These are phyloP conservation scores for Chenopodium formosanum DNA, from an alignment of 148 eudicot species.

Conservation along the genomic window DNA sequence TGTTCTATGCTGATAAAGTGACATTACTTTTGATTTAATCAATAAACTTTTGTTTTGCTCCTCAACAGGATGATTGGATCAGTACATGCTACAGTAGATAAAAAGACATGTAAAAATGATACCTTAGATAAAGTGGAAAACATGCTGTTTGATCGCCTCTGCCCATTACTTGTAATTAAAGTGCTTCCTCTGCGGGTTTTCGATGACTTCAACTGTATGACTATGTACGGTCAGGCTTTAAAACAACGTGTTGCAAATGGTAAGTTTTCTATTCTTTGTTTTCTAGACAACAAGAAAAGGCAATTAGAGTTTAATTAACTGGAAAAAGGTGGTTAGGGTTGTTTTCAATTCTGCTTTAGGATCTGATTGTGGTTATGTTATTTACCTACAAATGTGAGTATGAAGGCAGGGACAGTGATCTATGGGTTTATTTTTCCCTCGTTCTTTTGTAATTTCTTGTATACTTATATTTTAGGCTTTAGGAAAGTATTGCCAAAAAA, in stretches of 20 bases:
- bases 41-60: not conserved
- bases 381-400: not conserved
- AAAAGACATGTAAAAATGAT: slow-evolving; percentile 15
- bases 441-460: not conserved
- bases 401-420: not conserved
- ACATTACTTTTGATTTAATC: too few relatives aligned
- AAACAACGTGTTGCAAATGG: slow-evolving; percentile 25
- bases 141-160: slow-evolving; percentile 57
- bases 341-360: not conserved
- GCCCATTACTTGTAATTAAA: slow-evolving; percentile 71
- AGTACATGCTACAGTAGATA: slow-evolving; percentile 22
- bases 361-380: not conserved
- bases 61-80: slow-evolving; percentile 26
- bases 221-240: slow-evolving; percentile 49
- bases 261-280: slow-evolving; percentile 9
- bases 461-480: too few relatives aligned
- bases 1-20: not conserved
- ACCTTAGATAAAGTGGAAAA: slow-evolving; percentile 31
- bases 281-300: not conserved
- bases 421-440: not conserved
- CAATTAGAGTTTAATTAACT: not conserved
- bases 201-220: slow-evolving; percentile 49
- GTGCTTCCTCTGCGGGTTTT: slow-evolving; percentile 76
- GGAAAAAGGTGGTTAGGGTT: not conserved
- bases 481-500: too few relatives aligned